These are phyloP conservation scores for Salvia hispanica DNA, from an alignment of 257 asterid species.

Conservation along the genomic window DNA sequence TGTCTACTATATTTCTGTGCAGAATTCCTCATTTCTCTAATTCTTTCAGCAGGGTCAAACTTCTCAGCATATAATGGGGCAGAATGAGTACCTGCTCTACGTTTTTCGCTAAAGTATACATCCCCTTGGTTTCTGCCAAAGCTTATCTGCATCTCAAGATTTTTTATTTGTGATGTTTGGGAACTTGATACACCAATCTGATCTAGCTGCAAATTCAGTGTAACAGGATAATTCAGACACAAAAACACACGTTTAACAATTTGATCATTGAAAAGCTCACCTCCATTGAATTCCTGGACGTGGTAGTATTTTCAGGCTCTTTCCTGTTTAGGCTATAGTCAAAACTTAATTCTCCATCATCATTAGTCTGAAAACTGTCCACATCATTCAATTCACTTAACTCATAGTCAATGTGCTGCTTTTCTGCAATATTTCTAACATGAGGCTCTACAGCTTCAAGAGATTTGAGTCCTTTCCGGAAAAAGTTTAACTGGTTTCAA, in stretches of 20 bases:
- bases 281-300: conserved; percentile 69
- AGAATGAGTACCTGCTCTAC: conserved; percentile 69
- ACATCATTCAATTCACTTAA: conserved; percentile 56
- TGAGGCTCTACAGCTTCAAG: conserved; percentile 87
- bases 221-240: conserved; percentile 6
- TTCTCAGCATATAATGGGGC: conserved; percentile 89
- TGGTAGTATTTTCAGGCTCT: conserved; percentile 51
- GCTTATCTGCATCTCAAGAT: conserved; percentile 52
- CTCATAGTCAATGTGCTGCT: conserved; percentile 79
- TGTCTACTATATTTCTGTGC: conserved; percentile 61
- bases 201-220: conserved; percentile 53
- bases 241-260: conserved; percentile 19
- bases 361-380: conserved; percentile 51
- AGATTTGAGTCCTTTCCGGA: conserved; percentile 82
- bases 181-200: conserved; percentile 52
- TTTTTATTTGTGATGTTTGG: conserved; percentile 52
- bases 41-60: conserved; percentile 67
- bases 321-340: conserved; percentile 62
- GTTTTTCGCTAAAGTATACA: conserved; percentile 43
- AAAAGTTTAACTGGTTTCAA: conserved; percentile 71
- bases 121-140: conserved; percentile 59
- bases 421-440: conserved; percentile 67
- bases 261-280: conserved; percentile 38
- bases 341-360: conserved; percentile 72
- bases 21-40: conserved; percentile 52